Evolutionary conservation across 2,329 filamentous ascomycete genomes (phyloP), one percentile per base, ranked within the genome.

Genomic region (Verticillium tricorpus): DNA sequence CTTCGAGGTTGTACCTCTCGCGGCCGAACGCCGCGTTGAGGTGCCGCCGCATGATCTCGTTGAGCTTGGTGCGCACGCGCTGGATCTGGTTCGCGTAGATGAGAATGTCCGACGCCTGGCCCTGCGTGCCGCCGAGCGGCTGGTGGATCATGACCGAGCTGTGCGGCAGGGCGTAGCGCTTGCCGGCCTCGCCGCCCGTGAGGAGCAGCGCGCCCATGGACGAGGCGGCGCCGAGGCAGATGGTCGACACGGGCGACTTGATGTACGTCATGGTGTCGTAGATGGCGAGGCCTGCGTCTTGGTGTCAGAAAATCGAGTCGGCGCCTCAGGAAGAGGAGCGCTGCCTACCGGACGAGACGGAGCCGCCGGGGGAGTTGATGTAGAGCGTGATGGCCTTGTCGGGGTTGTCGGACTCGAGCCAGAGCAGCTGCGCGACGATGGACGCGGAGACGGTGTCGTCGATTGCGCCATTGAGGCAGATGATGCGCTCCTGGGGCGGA

Each of bases 241-340:
- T 95, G 0, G 95, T 99, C 54, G 90, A 94, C 0, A 99, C 93
- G 1, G 94, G 92, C 2, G 91, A 91, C 64, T 89, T 88, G 73
- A 99, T 98, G 76, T 99, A 99, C 69, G 90, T 88, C 94, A 99
- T 98, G 14, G 95, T 99, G 74, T 99, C 95, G 82, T 99, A 99
- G 71, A 99, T 98, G 31, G 95, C 93, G 63, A 90, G 82, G 17
- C 88, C 87, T 74, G 63, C 11, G 59, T 14, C 34, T 34, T 45
- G 50, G 22, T 62, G 19, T 57, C 2, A 7, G 25, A 25, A 25
- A 35, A 11, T 35, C 14, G 28, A 35, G 2, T 35, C 9, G 9
- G 9, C 40, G 14, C 4, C 4, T n/a, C n/a, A 22, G n/a, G 34
- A 3, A 3, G 8, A 22, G 31, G 34, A 12, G 64, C 72, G 50